Base-by-base conservation (phyloP, 441 rosid genomes). In the Bocquillonia castaneifolia region DNA sequence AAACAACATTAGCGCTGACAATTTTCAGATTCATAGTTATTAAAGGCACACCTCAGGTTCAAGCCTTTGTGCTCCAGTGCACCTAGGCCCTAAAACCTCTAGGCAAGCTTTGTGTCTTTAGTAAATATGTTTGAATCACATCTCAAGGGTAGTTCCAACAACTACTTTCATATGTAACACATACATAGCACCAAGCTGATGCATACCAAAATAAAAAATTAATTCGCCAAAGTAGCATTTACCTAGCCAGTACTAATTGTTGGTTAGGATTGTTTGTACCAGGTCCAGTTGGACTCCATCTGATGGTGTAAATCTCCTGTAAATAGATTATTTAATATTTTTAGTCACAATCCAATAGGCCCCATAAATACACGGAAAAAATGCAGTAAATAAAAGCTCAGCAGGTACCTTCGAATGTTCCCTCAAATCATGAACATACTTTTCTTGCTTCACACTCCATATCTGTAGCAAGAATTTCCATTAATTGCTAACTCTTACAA, bases 241-340 rank as follows among this genome's bases (percentile, higher is more conserved):
- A 90, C 99, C 98, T 92, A 10, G 99, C 99, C 63, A 94, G 86
- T 69, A 91, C 70, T 76, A 92, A 74, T 68, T 76, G 96, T 62
- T 88, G 92, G 80, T 94, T 94, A 67, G 98, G 92, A 84, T 94
- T 94, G 81, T 82, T 94, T 56, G 98, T 92, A 75, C 93, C 94
- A 31, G 81, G 70, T 68, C 98, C 99, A 31, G 98, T 87, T 34
- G 99, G 99, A 73, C 98, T 90, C 99, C 99, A 94, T 82, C 98
- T 90, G 77, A 95, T 87, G 14, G 98, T 86, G 68, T 92, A 95
- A 63, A 90, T 92, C 77, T 92, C 98, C 99, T 95, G 84, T 65
- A 79, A 45, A 61, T 72, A 23, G 55, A 25, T 36, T 37, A 69
- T 37, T 44, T 28, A 42, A 62, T 26, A 26, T n/a, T 51, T 42